Evolutionary conservation across 306 rosid genomes (phyloP).

Genomic region (Rosa chinensis): DNA sequence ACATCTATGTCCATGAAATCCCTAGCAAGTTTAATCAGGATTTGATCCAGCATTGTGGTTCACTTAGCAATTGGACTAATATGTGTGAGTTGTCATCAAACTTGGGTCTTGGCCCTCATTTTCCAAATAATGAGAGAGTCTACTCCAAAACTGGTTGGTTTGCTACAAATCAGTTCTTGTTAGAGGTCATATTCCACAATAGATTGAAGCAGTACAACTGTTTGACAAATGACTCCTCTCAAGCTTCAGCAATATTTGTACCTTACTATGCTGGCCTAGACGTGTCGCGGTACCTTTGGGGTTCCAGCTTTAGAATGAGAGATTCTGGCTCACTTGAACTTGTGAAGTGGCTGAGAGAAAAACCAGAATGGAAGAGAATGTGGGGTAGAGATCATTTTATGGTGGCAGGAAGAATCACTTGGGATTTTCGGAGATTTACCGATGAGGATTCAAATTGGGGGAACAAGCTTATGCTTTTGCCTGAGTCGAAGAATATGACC

Average conservation of each 20-base stretch:
- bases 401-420: constrained; percentile 51
- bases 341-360: constrained; percentile 33
- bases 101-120: constrained; percentile 39
- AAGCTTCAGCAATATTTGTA: constrained; percentile 43
- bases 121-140: constrained; percentile 19
- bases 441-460: constrained; percentile 47
- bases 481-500: constrained; percentile 43
- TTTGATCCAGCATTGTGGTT: constrained; percentile 28
- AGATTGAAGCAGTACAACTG: constrained; percentile 44
- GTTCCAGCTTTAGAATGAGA: constrained; percentile 23
- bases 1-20: constrained; percentile 40
- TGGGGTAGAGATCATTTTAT: constrained; percentile 53
- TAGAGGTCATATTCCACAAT: constrained; percentile 49
- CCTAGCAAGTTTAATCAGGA: constrained; percentile 39
- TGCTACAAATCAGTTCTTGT: constrained; percentile 43
- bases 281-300: constrained; percentile 47
- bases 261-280: constrained; percentile 51
- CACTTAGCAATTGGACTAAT: constrained; percentile 40
- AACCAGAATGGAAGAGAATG: constrained; percentile 45
- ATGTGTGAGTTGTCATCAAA: constrained; percentile 38
- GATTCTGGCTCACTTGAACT: constrained; percentile 34
- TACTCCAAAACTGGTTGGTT: constrained; percentile 38
- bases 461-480: constrained; percentile 39
- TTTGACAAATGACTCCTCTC: constrained; percentile 41
- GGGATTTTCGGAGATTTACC: constrained; percentile 49